Evolutionary conservation across 179 eudicot species (phyloP).

Genomic region (Spergularia azorica): DNA sequence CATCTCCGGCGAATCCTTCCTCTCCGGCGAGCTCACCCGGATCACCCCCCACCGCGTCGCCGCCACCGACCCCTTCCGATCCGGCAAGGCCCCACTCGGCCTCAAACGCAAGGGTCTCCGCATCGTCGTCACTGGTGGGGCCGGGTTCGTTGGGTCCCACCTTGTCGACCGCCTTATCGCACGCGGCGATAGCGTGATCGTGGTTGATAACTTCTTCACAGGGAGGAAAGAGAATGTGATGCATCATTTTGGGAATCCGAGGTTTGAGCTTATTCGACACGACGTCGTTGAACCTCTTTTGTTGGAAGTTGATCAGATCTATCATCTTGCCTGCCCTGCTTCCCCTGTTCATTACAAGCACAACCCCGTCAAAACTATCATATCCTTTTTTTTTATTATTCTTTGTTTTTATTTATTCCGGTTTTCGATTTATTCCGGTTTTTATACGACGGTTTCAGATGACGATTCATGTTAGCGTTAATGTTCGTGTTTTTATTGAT

Average conservation of each 20-base stretch:
- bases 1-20: constrained; percentile 28
- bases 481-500: too few species aligned
- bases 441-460: background rate
- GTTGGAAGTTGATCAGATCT: constrained; percentile 94
- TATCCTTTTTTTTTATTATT: constrained; percentile 55
- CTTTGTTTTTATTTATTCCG: background rate
- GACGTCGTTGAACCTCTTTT: constrained; percentile 93
- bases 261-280: constrained; percentile 89
- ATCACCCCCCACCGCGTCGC: constrained; percentile 29
- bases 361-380: constrained; percentile 96
- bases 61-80: constrained; percentile 35
- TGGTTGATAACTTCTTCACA: constrained; percentile 88
- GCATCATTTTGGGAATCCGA: constrained; percentile 90
- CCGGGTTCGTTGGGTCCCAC: constrained; percentile 95
- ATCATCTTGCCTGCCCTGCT: constrained; percentile 96
- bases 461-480: too few species aligned
- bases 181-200: constrained; percentile 90
- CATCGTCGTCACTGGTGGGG: constrained; percentile 95
- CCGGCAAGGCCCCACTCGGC: constrained; percentile 83
- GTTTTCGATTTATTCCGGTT: background rate
- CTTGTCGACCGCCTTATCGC: constrained; percentile 78
- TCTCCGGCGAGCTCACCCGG: constrained; percentile 40
- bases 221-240: constrained; percentile 87
- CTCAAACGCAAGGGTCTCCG: constrained; percentile 69
- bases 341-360: constrained; percentile 96